Percentiles rank a stretch among this genome's conserved stretches.
These are phyloP conservation scores for Lindgomyces ingoldianus DNA, from an alignment of 495 filamentous ascomycete species.

Conservation along the genomic window DNA sequence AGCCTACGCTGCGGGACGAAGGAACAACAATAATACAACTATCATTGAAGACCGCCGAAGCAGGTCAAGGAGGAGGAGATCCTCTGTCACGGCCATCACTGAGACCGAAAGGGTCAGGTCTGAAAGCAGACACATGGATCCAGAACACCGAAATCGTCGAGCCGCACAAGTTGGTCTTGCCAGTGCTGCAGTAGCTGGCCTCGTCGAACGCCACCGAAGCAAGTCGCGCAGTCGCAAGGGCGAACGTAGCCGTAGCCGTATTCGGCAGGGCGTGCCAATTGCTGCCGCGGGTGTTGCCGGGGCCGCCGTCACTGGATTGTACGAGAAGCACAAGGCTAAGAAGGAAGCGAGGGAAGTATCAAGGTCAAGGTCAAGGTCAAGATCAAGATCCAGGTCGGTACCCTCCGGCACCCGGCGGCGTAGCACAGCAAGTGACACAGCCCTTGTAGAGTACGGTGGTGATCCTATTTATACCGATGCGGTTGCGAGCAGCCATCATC, in stretches of 20 bases:
- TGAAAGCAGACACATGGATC: conserved; percentile 48
- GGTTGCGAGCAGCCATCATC: conserved; percentile 9
- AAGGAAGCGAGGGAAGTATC: conserved; percentile 60
- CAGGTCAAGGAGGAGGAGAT: conserved; percentile 64
- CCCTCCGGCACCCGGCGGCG: conserved; percentile 58
- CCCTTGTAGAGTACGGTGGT: conserved; percentile 81
- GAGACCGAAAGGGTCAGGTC: conserved; percentile 31
- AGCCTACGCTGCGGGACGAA: conserved; percentile 62
- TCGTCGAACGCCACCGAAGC: conserved; percentile 72
- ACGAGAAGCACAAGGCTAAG: conserved; percentile 72
- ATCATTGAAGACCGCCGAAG: conserved; percentile 62
- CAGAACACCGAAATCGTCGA: conserved; percentile 65
- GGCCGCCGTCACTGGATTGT: conserved; percentile 77
- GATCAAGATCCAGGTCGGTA: conserved; percentile 57
- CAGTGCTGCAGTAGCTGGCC: conserved; percentile 73
- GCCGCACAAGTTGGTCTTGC: conserved; percentile 78
- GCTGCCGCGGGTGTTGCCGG: conserved; percentile 75
- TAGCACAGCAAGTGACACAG: conserved; percentile 61
- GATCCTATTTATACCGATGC: conserved; percentile 48
- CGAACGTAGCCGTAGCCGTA: conserved; percentile 60
- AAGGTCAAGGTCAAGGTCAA: conserved; percentile 55
- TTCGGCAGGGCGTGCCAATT: conserved; percentile 64
- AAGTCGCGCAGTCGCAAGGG: conserved; percentile 64
- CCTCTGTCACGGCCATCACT: conserved; percentile 48
- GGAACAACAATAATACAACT: conserved; percentile 62